Evolutionary conservation across 202 grass and related monocot genomes (phyloP), one percentile per base, ranked within the genome.

Genomic region (Setaria italica): DNA sequence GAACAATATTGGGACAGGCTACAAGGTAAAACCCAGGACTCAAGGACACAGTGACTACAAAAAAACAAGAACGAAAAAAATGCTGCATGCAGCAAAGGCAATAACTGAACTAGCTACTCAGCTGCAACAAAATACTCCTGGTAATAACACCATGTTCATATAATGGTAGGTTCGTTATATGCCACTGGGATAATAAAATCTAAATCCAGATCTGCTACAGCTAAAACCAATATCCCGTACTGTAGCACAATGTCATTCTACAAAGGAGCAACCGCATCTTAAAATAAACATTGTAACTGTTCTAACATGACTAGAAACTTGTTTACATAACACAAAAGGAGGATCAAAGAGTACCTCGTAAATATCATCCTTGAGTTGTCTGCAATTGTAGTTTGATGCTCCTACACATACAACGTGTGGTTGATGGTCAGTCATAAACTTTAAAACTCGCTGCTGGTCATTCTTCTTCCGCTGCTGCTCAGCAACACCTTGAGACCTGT

Each of bases 361-460:
- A 43, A 99, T 93, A 76, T 99, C 97, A 94, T 99, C 97, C 87
- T 97, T 97, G 5, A 99, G 92, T 87, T 89, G 88, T 85, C 92
- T 94, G 87, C 97, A 99, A 47, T 90, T 86, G 67, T 93, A 92
- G 70, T 99, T 99, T 57, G 94, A 92, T 55, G 90, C 90, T 72
- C 97, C 97, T 74, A 99, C 89, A 84, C 97, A 97, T 33, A 97
- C 94, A 85, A 90, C 94, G 58, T 93, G 86, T 4, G 97, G 97
- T 45, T 88, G 89, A 85, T 99, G 97, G 53, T 93, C 94, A 43
- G 90, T 95, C 86, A 95, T 95, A 85, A 99, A 99, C 89, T 95
- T 97, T 39, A 94, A 60, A 68, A 99, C 90, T 80, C 92, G 89
- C 49, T 93, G 92, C 46, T 99, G 93, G 11, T 99, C 97, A 76